Evolutionary conservation across 148 eudicot genomes (phyloP), one percentile per base, ranked within the genome.

Genomic region (Rhododendron henanense): DNA sequence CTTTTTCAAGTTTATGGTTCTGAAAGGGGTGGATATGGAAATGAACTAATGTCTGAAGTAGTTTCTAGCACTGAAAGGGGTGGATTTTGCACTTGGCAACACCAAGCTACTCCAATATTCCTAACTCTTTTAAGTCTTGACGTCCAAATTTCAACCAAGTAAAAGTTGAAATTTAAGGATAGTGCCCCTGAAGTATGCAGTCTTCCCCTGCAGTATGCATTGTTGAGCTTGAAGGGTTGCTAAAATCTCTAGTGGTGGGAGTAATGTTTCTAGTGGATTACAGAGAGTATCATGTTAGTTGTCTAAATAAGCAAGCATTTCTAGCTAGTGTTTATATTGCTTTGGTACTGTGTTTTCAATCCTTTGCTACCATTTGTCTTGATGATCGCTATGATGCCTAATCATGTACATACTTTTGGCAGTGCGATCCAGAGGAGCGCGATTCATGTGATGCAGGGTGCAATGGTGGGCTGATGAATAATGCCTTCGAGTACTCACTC

Each of bases 381-480:
- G 53, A 31, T 28, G 39, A 31, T 31, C 23, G 3, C 19, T 55
- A 18, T 14, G 63, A 28, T 35, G 18, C 73, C 83, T 48, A 73
- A 51, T 48, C 57, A 35, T 61, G 28, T 67, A 79, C 23, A 25
- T 85, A 8, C 15, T 19, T 28, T 78, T 84, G 90, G 87, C 91
- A 95, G 98, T 95, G 98, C 81, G 98, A 95, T 81, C 97, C 97
- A 39, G 97, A 87, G 39, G 94, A 95, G 85, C 10, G 53, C 19
- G 79, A 82, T 78, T 63, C 94, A 7, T 95, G 98, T 82, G 98
- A 95, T 79, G 81, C 95, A 41, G 98, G 98, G 1, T 95, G 97
- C 81, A 82, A 87, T 35, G 98, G 98, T 83, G 98, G 98, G 47
- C 79, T 95, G 78, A 95, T 95, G 98, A 95, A 84, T 71, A 93